These are phyloP conservation scores for Metarhizium anisopliae DNA, from an alignment of 2,329 filamentous ascomycete genomes.

Conservation along the genomic window DNA sequence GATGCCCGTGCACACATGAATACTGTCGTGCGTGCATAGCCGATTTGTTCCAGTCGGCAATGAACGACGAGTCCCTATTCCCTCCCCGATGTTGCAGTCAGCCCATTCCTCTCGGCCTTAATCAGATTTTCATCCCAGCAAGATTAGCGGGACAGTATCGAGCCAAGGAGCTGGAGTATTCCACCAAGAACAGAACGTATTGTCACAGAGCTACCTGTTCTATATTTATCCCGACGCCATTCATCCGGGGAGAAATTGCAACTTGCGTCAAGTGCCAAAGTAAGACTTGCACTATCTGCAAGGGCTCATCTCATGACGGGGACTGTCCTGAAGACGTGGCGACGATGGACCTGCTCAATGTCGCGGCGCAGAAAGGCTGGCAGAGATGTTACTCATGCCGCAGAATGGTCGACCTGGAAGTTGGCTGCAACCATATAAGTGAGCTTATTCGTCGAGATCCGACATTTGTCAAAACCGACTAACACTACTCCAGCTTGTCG, in stretches of 20 bases:
- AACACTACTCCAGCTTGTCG: slow-evolving; percentile 26
- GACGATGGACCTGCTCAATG: slow-evolving; percentile 27
- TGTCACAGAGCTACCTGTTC: slow-evolving; percentile 36
- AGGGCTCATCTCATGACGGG: slow-evolving; percentile 30
- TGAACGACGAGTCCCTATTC: slow-evolving; percentile 42
- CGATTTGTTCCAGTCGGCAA: slow-evolving; percentile 31
- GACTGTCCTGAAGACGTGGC: slow-evolving; percentile 38
- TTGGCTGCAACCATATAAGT: slow-evolving; percentile 52
- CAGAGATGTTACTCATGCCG: slow-evolving; percentile 38
- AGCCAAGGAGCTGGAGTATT: slow-evolving; percentile 38
- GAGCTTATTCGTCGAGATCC: slow-evolving; percentile 11
- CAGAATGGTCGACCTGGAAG: slow-evolving; percentile 36
- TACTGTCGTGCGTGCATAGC: slow-evolving; percentile 43
- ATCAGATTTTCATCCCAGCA: slow-evolving; percentile 24
- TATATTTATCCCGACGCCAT: slow-evolving; percentile 31
- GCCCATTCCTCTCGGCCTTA: slow-evolving; percentile 27
- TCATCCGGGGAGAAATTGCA: slow-evolving; percentile 24
- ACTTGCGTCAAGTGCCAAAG: slow-evolving; percentile 31
- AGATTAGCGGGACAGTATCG: slow-evolving; percentile 27
- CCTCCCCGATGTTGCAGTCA: slow-evolving; percentile 44
- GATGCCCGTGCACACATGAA: slow-evolving; percentile 24
- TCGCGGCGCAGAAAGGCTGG: slow-evolving; percentile 38
- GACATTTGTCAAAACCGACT: not conserved
- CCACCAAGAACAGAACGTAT: slow-evolving; percentile 39
- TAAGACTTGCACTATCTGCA: slow-evolving; percentile 44